These are phyloP conservation scores for Wilcoxina mikolae DNA, from an alignment of 495 filamentous ascomycete genomes.

Conservation along the genomic window DNA sequence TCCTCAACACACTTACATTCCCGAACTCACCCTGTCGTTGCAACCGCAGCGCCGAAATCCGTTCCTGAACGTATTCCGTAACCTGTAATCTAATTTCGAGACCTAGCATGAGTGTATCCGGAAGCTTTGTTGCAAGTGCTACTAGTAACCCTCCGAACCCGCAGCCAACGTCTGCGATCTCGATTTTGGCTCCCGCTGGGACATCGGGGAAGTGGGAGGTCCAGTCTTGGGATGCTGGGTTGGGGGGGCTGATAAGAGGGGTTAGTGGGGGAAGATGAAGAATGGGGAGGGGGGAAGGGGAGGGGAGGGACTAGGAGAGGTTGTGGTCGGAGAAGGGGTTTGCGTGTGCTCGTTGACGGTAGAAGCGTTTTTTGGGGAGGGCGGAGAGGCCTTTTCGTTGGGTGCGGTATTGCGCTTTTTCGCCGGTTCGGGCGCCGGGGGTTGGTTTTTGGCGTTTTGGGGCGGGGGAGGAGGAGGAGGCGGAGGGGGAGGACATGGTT, in stretches of 20 bases:
- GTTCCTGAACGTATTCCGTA: constrained; percentile 71
- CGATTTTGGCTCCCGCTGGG: constrained; percentile 40
- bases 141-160: constrained; percentile 87
- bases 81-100: constrained; percentile 88
- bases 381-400: constrained; percentile 26
- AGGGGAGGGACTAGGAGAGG: constrained; percentile 60
- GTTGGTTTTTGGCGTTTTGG: not conserved
- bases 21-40: constrained; percentile 54
- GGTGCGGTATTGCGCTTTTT: constrained; percentile 22
- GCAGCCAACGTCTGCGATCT: constrained; percentile 95
- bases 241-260: constrained; percentile 56
- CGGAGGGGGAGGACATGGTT: not conserved
- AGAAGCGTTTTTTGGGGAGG: constrained; percentile 85
- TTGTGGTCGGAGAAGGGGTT: constrained; percentile 94
- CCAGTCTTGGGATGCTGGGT: constrained; percentile 84
- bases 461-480: not conserved
- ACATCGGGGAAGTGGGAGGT: constrained; percentile 61
- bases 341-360: constrained; percentile 88
- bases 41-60: constrained; percentile 62
- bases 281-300: constrained; percentile 27
- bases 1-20: constrained; percentile 72
- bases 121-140: constrained; percentile 65
- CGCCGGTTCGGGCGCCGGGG: constrained; percentile 18
- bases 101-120: constrained; percentile 67
- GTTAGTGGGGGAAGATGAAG: constrained; percentile 1